These are phyloP conservation scores for Porpolomopsis calyptriformis DNA, from an alignment of 768 basidiomycete genomes.

Conservation along the genomic window DNA sequence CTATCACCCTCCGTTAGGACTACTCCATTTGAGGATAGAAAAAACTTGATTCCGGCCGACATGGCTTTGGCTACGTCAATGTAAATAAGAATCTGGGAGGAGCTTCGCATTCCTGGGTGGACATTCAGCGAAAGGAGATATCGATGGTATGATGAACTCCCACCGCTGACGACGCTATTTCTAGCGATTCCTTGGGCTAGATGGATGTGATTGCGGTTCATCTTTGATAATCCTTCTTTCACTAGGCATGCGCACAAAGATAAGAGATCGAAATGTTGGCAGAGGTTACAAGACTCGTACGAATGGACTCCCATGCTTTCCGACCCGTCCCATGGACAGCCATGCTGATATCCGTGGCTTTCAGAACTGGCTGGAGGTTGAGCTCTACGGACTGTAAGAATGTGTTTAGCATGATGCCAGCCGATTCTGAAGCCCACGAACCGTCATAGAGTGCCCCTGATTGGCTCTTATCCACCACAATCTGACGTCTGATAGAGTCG, in stretches of 20 bases:
- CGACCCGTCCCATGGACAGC: slow-evolving; percentile 76
- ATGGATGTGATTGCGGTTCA: slow-evolving; percentile 89
- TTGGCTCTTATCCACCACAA: slow-evolving; percentile 85
- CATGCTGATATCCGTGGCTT: slow-evolving; percentile 56
- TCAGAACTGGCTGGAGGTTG: slow-evolving; percentile 49
- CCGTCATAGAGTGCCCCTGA: slow-evolving; percentile 83
- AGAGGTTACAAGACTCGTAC: slow-evolving; percentile 37
- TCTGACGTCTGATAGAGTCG: slow-evolving; percentile 13
- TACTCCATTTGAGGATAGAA: slow-evolving; percentile 79
- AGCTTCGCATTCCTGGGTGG: slow-evolving; percentile 64
- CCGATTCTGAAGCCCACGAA: slow-evolving; percentile 16
- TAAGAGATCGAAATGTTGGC: neutral
- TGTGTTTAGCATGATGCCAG: neutral
- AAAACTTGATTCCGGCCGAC: slow-evolving; percentile 60
- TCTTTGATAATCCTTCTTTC: slow-evolving; percentile 64
- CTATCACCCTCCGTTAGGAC: slow-evolving; percentile 74
- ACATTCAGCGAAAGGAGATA: neutral
- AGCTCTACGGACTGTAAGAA: slow-evolving; percentile 51
- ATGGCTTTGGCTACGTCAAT: slow-evolving; percentile 65
- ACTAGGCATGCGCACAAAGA: slow-evolving; percentile 33
- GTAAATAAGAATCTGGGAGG: slow-evolving; percentile 72
- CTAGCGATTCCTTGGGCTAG: slow-evolving; percentile 70
- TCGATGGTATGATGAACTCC: slow-evolving; percentile 15
- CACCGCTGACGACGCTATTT: slow-evolving; percentile 66
- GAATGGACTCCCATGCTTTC: slow-evolving; percentile 60